Percentiles rank a stretch among this genome's conserved stretches.
Evolutionary conservation across 768 basidiomycete species (phyloP).

Genomic region (Leucogyrophana mollusca): DNA sequence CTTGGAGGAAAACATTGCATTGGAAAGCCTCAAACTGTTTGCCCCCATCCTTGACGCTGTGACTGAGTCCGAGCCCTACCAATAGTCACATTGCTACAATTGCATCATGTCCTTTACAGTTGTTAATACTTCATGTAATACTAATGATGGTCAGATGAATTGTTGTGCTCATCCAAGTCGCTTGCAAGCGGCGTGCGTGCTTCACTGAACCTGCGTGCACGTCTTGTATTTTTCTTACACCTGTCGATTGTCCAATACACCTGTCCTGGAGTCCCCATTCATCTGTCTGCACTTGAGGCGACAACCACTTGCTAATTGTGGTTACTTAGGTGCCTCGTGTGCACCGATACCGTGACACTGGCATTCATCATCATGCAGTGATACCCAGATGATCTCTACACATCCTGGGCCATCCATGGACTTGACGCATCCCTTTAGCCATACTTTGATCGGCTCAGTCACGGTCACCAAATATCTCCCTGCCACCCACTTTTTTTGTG

Average conservation of each 20-base stretch:
- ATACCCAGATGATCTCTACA: not conserved
- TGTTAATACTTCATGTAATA: too few species aligned
- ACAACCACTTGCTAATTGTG: slow-evolving; percentile 84
- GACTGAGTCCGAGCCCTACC: too few species aligned
- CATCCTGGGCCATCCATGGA: not conserved
- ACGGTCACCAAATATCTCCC: slow-evolving; percentile 15
- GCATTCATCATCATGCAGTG: slow-evolving; percentile 51
- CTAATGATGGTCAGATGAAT: too few species aligned
- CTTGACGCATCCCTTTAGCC: not conserved
- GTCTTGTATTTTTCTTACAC: slow-evolving; percentile 39
- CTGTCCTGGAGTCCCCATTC: slow-evolving; percentile 50
- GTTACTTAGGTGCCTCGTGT: slow-evolving; percentile 78
- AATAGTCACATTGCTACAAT: too few species aligned
- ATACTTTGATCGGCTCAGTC: slow-evolving; percentile 2
- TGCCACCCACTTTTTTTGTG: slow-evolving; percentile 43
- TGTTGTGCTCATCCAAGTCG: too few species aligned
- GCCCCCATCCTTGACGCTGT: too few species aligned
- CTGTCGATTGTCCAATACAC: slow-evolving; percentile 37
- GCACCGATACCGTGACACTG: slow-evolving; percentile 79
- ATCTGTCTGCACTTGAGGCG: slow-evolving; percentile 62
- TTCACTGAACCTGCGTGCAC: slow-evolving; percentile 51
- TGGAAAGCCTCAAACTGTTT: too few species aligned
- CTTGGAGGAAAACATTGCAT: too few species aligned
- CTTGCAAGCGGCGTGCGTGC: slow-evolving; percentile 49
- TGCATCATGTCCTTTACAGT: too few species aligned